Evolutionary conservation across 805 yeast species (phyloP).

Genomic region (Saccharomyces cerevisiae): DNA sequence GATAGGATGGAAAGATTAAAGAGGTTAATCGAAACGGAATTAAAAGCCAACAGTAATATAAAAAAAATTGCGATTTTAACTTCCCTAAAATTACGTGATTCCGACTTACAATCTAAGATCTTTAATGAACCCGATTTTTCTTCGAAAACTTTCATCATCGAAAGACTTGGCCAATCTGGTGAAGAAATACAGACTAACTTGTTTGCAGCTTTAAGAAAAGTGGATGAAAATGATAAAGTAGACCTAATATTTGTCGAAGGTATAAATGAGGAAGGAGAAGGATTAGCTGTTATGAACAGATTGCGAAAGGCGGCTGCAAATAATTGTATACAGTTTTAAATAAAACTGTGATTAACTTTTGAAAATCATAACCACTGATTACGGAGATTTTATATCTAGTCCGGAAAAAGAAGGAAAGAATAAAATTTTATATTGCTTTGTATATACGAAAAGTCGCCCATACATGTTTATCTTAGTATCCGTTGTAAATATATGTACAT

Average conservation of each 20-base stretch:
- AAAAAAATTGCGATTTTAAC: slow-evolving; percentile 47
- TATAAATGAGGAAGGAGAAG: slow-evolving; percentile 64
- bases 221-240: slow-evolving; percentile 55
- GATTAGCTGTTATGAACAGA: slow-evolving; percentile 92
- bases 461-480: not conserved
- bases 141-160: slow-evolving; percentile 6
- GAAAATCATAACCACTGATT: too few species aligned
- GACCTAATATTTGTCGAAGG: slow-evolving; percentile 81
- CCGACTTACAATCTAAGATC: not conserved
- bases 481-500: not conserved
- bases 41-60: slow-evolving; percentile 8
- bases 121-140: not conserved
- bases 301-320: slow-evolving; percentile 72
- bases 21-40: slow-evolving; percentile 14
- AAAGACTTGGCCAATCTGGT: slow-evolving; percentile 37
- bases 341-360: not conserved
- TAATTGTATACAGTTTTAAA: slow-evolving; percentile 20
- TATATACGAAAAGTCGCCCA: not conserved
- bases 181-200: slow-evolving; percentile 65
- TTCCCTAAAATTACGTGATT: slow-evolving; percentile 25
- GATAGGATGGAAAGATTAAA: slow-evolving; percentile 29
- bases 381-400: too few species aligned
- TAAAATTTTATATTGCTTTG: not conserved
- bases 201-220: slow-evolving; percentile 63
- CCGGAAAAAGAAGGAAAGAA: not conserved